Base-by-base conservation (phyloP, 495 filamentous ascomycete genomes). In the Mytilinidion resinicola region DNA sequence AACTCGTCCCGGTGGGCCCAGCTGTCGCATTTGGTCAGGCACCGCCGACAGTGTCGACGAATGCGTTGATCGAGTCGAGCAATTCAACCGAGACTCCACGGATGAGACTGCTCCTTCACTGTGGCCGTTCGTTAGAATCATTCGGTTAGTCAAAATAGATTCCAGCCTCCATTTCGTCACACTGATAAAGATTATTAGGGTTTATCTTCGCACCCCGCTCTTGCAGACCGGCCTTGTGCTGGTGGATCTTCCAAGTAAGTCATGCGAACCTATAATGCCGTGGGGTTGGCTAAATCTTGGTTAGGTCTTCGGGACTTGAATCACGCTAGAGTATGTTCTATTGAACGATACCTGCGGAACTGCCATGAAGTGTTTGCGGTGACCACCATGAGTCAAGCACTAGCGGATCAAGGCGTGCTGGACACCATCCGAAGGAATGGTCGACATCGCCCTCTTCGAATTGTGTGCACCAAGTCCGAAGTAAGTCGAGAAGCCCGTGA, bases 401-500 rank as follows among this genome's bases (percentile, higher is more conserved):
- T 51, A 4, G 33, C 43, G 8, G 60, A 63, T 38, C 14, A 34
- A 9, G 41, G 43, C 10, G 43, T 63, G 1, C 19, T 17, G n/a
- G 60, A 63, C 37, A 54, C 55, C 33, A 44, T 63, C 20, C 15
- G 20, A 20, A 55, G 60, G 6, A 57, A 46, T 36, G 51, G 51
- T 14, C 42, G 43, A 21, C 60, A 63, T 54, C 60, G 60, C 11
- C 60, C 60, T n/a, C 35, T 63, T 12, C 55, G 51, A 3, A 63
- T 63, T 33, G 48, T 63, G 7, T 63, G 60, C 44, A 63, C 60
- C 12, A 58, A 59, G 30, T 59, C 60, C 10, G 60, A 59, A 19
- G 60, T 49, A 49, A 25, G 46, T 33, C 14, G 9, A 12, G 9
- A 30, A 49, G 17, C 21, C 6, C 7, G 12, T 14, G 14, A 49